phyloP scores from a whole-genome alignment of 2,329 filamentous ascomycete genomes.

The Xylaria arbuscula region DNA sequence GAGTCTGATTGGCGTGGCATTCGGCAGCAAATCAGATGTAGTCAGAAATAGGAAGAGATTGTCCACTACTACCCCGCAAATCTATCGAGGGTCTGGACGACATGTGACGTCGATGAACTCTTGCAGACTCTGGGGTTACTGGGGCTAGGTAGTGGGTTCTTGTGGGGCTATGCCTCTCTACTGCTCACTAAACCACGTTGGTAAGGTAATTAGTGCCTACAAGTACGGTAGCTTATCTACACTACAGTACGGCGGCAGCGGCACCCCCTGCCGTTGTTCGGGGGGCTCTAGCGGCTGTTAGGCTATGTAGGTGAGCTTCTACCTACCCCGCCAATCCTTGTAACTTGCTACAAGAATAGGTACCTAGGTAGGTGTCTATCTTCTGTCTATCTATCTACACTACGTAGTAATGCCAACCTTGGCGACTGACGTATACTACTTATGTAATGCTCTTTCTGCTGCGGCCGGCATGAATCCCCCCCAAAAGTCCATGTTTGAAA shows the following conservation, averaged over 20 bases:
- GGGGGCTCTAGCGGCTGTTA: no score
- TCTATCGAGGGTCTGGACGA: conserved; percentile 41
- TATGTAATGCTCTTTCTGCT: background rate
- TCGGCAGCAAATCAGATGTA: conserved; percentile 10
- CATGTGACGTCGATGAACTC: conserved; percentile 43
- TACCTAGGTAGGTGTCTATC: no score
- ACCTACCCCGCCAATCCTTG: no score
- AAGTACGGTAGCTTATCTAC: no score
- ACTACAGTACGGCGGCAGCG: no score
- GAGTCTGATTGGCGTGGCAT: conserved; percentile 7
- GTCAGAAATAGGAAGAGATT: conserved; percentile 36
- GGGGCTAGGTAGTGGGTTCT: no score
- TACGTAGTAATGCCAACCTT: background rate
- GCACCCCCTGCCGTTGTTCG: no score
- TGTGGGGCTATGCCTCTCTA: background rate
- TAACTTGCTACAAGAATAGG: no score
- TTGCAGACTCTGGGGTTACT: conserved; percentile 13
- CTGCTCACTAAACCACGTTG: no score
- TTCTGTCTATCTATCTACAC: no score
- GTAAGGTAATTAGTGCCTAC: background rate
- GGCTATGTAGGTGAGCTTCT: no score
- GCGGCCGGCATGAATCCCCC: background rate
- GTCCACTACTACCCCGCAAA: conserved; percentile 45
- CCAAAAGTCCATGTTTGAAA: background rate
- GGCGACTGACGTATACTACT: background rate